phyloP scores from a whole-genome alignment of 768 basidiomycete species.

The Nevesoporus exiguus region DNA sequence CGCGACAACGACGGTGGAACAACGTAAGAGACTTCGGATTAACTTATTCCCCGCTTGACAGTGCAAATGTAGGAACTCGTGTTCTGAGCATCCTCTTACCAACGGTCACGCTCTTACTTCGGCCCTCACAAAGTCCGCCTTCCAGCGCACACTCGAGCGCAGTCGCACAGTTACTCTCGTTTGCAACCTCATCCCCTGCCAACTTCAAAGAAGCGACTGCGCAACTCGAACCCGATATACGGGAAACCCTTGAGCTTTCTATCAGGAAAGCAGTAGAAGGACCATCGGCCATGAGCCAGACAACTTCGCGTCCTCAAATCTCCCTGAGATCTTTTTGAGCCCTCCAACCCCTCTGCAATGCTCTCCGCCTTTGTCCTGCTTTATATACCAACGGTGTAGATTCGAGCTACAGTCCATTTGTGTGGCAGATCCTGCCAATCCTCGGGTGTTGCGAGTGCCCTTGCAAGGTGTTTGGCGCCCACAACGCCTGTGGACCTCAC shows the following conservation, averaged over 20 bases:
- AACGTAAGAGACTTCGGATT: slow-evolving; percentile 52
- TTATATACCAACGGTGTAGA: neutral
- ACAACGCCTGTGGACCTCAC: neutral
- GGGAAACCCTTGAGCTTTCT: slow-evolving; percentile 69
- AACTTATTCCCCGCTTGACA: slow-evolving; percentile 10
- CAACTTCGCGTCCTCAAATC: slow-evolving; percentile 66
- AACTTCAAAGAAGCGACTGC: slow-evolving; percentile 85
- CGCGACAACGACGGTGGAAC: slow-evolving; percentile 49
- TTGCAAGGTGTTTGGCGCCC: neutral
- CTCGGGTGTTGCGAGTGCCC: neutral
- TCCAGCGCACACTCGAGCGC: slow-evolving; percentile 53
- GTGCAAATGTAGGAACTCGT: slow-evolving; percentile 49
- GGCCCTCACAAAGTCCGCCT: slow-evolving; percentile 43
- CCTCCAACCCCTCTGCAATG: neutral
- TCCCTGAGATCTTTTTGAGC: slow-evolving; percentile 66
- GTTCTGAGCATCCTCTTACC: slow-evolving; percentile 73
- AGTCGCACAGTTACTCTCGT: slow-evolving; percentile 62
- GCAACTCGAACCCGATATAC: slow-evolving; percentile 53
- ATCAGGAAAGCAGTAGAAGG: slow-evolving; percentile 73
- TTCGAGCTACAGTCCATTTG: neutral
- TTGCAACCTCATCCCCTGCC: slow-evolving; percentile 66
- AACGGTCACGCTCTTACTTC: slow-evolving; percentile 66
- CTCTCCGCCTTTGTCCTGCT: neutral
- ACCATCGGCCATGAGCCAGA: slow-evolving; percentile 32
- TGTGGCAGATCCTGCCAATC: neutral